Evolutionary conservation across 768 basidiomycete genomes (phyloP).

Genomic region (Cubamyces lactineus): DNA sequence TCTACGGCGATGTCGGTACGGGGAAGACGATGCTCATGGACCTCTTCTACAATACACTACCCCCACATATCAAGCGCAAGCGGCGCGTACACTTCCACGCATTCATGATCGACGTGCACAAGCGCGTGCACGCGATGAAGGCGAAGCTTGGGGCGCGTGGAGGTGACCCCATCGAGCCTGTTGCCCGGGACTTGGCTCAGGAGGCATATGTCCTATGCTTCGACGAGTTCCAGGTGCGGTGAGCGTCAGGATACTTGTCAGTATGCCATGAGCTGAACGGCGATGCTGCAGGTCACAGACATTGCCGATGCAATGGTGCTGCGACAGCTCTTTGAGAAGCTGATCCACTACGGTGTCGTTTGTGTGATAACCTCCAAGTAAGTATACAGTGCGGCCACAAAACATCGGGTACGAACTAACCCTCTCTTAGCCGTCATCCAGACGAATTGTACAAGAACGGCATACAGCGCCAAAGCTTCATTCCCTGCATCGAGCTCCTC

Average conservation of each 20-base stretch:
- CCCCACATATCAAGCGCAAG: constrained; percentile 64
- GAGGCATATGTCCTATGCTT: constrained; percentile 91
- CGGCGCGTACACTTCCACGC: constrained; percentile 97
- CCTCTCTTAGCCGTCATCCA: constrained; percentile 84
- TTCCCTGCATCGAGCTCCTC: constrained; percentile 93
- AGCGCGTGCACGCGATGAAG: constrained; percentile 85
- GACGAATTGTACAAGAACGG: constrained; percentile 99
- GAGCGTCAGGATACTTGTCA: constrained; percentile 13
- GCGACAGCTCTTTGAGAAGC: constrained; percentile 81
- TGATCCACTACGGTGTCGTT: constrained; percentile 87
- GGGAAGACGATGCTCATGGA: constrained; percentile 99
- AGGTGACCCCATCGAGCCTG: constrained; percentile 85
- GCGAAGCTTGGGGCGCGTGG: constrained; percentile 64
- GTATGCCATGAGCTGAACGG: constrained; percentile 16
- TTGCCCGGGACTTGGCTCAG: constrained; percentile 83
- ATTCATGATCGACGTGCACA: constrained; percentile 99
- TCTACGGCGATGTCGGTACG: constrained; percentile 96
- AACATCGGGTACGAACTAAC: neutral
- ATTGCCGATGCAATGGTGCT: constrained; percentile 99
- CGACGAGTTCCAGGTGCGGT: constrained; percentile 92
- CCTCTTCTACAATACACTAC: constrained; percentile 87
- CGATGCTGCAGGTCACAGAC: constrained; percentile 74
- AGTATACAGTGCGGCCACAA: no score
- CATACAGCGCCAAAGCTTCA: constrained; percentile 92
- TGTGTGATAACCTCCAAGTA: constrained; percentile 98